Evolutionary conservation across 257 asterid species (phyloP).

Genomic region (Fraxinus americana): DNA sequence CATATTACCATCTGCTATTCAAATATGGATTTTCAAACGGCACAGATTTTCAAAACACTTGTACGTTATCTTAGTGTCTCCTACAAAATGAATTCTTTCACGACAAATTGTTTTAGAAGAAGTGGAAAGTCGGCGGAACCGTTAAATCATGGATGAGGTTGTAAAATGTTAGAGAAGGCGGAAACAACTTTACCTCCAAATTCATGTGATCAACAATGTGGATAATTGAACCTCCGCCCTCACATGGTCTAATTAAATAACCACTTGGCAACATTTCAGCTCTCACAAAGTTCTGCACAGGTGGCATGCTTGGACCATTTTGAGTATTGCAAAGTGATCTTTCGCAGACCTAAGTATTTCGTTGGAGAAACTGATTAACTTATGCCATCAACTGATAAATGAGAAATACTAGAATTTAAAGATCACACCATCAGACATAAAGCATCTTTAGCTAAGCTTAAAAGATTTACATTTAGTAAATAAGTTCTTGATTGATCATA

Average conservation of each 20-base stretch:
- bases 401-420: neutral
- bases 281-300: constrained; percentile 76
- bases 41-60: neutral
- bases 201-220: constrained; percentile 89
- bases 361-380: constrained; percentile 10
- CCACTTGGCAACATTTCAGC: constrained; percentile 94
- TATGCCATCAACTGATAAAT: neutral
- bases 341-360: constrained; percentile 64
- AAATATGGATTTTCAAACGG: neutral
- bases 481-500: neutral
- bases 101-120: neutral
- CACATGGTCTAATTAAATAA: constrained; percentile 84
- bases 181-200: constrained; percentile 58
- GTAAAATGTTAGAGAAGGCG: neutral
- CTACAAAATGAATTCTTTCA: neutral
- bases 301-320: constrained; percentile 87
- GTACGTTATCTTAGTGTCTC: neutral
- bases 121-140: neutral
- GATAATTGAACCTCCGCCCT: constrained; percentile 90
- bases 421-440: neutral
- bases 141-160: neutral
- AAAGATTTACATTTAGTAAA: neutral
- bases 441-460: neutral
- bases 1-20: neutral
- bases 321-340: constrained; percentile 81